These are phyloP conservation scores for Xerophyta viscosa DNA, from an alignment of 106 monocot species.

Conservation along the genomic window DNA sequence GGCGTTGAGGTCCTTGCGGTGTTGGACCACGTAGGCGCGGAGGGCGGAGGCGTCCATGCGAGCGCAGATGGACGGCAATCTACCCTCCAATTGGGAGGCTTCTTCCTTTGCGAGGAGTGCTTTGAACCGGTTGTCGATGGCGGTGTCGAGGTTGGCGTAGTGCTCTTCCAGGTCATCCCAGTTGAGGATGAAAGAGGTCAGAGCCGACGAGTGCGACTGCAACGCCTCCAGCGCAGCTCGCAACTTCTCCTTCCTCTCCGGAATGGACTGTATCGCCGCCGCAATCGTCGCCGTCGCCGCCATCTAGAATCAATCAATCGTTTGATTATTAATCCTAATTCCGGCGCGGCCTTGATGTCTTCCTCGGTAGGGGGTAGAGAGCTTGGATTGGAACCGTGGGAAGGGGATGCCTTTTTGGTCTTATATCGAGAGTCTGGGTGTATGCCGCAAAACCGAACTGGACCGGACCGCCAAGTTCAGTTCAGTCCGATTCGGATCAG, in stretches of 20 bases:
- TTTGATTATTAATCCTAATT: too few species aligned
- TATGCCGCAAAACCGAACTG: too few species aligned
- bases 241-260: constrained; percentile 40
- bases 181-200: constrained; percentile 34
- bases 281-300: constrained; percentile 20
- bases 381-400: too few species aligned
- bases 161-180: constrained; percentile 61
- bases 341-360: too few species aligned
- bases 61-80: constrained; percentile 27
- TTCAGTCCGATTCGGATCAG: too few species aligned
- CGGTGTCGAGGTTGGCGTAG: constrained; percentile 24
- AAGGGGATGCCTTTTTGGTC: too few species aligned
- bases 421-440: too few species aligned
- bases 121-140: constrained; percentile 36
- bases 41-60: constrained; percentile 39
- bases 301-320: too few species aligned
- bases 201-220: constrained; percentile 31
- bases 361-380: too few species aligned
- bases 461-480: too few species aligned
- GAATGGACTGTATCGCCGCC: constrained; percentile 24
- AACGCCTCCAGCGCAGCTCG: constrained; percentile 36
- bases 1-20: constrained; percentile 21
- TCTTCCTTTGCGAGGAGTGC: constrained; percentile 20
- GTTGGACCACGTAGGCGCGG: constrained; percentile 14
- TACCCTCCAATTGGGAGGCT: constrained; percentile 10